Evolutionary conservation across 768 basidiomycete species (phyloP), one percentile per base, ranked within the genome.

Genomic region (Boletales sp.): DNA sequence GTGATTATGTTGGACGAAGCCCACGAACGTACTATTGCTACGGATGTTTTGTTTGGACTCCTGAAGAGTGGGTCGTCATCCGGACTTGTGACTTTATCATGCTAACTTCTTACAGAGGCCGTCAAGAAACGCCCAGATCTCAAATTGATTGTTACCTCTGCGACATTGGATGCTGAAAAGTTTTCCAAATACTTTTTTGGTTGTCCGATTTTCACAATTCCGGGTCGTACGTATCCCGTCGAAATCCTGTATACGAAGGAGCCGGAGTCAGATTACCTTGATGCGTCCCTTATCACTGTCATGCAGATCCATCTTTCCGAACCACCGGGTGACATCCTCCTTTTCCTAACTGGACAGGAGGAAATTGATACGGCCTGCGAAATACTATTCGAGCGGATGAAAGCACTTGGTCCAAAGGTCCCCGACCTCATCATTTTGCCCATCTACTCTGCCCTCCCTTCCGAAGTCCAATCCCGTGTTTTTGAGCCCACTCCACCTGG

Each of bases 301-400:
- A 95, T 98, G 90, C 96, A 99, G 69, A 99, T 99, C 51, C 96
- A 99, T 67, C 80, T 99, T 31, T 96, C 95, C 41, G 95, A 99
- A 62, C 96, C 96, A 31, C 90, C 92, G 3, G 96, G 96, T 46
- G 96, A 98, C 64, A 77, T 99, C 58, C 80, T 99, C 3, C 84
- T 99, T 37, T 99, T 99, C 82, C 78, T 99, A 32, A 99, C 96
- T 0, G 96, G 96, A 66, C 93, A 96, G 68, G 96, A 99, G 65
- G 96, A 99, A 68, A 98, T 99, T 53, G 96, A 99, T 68, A 98
- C 94, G 0, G 74, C 94, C 0, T 97, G 94, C 69, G 95, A 99
- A 69, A 96, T 96, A 51, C 78, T 99, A 2, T 98, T 83, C 66
- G 95, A 98, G 67, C 94, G 96, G 21, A 98, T 99, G 91, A 98